A percentile compares a stretch with the other conserved stretches of the same genome.
These are phyloP conservation scores for Boletus sp. DNA, from an alignment of 768 basidiomycete genomes.

Conservation along the genomic window DNA sequence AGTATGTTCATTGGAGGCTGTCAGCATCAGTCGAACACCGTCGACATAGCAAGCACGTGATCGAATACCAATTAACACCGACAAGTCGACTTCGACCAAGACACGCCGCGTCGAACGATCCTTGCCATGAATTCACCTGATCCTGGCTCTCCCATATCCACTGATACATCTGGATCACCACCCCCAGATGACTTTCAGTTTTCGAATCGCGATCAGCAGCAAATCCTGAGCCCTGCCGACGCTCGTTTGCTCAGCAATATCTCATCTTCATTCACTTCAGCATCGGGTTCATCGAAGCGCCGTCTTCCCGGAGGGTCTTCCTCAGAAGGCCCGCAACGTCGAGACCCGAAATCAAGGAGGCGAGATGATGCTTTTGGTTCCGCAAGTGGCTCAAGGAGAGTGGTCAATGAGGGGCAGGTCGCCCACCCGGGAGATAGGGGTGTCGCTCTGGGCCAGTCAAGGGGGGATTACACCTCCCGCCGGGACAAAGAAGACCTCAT, in stretches of 20 bases:
- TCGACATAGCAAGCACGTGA: conserved; percentile 20
- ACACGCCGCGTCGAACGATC: not conserved
- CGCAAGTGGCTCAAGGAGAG: conserved; percentile 21
- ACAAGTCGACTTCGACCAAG: not conserved
- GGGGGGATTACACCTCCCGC: conserved; percentile 39
- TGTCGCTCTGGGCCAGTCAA: conserved; percentile 22
- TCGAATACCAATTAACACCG: not conserved
- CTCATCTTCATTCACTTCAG: conserved; percentile 19
- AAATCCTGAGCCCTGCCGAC: conserved; percentile 18
- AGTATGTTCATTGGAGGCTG: conserved; percentile 12
- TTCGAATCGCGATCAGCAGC: conserved; percentile 29
- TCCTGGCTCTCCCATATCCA: conserved; percentile 35
- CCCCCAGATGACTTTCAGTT: conserved; percentile 35
- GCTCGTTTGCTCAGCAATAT: conserved; percentile 17
- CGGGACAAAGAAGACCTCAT: conserved; percentile 57
- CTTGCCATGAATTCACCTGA: conserved; percentile 36
- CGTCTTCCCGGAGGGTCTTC: conserved; percentile 48
- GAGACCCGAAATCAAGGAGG: conserved; percentile 51
- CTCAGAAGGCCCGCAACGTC: conserved; percentile 40
- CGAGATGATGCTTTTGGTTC: conserved; percentile 39
- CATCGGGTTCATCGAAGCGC: conserved; percentile 43
- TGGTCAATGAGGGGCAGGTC: conserved; percentile 21
- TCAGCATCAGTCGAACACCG: not conserved
- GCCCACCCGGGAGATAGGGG: conserved; percentile 5
- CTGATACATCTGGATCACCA: conserved; percentile 37